Evolutionary conservation across 306 rosid species (phyloP), one percentile per base, ranked within the genome.

Genomic region (Citrullus colocynthis): DNA sequence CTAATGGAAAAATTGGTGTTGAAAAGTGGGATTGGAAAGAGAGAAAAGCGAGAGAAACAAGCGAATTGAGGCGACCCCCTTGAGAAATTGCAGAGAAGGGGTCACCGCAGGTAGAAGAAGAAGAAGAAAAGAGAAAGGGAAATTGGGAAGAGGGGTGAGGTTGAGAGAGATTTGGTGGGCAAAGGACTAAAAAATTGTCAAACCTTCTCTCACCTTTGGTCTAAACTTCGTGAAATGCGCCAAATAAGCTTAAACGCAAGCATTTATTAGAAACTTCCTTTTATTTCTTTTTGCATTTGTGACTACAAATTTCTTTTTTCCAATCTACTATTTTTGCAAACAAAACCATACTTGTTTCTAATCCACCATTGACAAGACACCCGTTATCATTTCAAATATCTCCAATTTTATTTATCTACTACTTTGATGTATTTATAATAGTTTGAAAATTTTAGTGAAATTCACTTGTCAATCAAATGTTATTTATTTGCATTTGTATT

Each of bases 11-110:
- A 45, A 42, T 17, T 73, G 59, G 59, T 73, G 21, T 73, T 72
- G 59, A 4, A 73, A 58, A 73, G 12, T 28, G 1, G 80, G 86
- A 79, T 80, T 78, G 20, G 83, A 86, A 63, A 62, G 75, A 28
- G 60, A 56, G 78, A 18, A 64, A 52, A 17, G 42, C 42, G 85
- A 70, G 55, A 70, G 81, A 76, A 74, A 62, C 9, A 49, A 49
- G 60, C 15, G 24, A 72, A 72, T 51, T 24, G 76, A 72, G 62
- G 48, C 61, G 77, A 74, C 77, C 77, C 77, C 77, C 58, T 24
- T 32, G 45, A 32, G 77, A 74, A 74, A 32, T 74, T 74, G 77
- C 77, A 81, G 85, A 84, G 79, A 81, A 82, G 89, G 91, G 87
- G 89, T 84, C 91, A 85, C 87, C 86, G 83, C 75, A 52, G 62